These are phyloP conservation scores for Cystofilobasidium capitatum DNA, from an alignment of 768 basidiomycete genomes.

Conservation along the genomic window DNA sequence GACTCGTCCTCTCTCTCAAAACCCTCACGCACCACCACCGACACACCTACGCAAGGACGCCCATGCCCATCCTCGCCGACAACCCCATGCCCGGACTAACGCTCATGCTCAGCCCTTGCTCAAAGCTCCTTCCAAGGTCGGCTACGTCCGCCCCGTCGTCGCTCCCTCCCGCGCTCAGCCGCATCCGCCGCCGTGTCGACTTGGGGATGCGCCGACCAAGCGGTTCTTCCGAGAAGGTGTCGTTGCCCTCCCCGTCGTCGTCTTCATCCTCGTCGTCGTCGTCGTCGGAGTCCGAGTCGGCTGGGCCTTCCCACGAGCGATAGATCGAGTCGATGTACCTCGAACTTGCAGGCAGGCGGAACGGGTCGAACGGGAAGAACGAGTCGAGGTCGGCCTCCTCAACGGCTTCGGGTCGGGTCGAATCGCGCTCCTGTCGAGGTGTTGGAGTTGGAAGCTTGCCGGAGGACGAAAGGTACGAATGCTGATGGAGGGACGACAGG, in stretches of 20 bases:
- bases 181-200: not conserved
- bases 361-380: conserved; percentile 98
- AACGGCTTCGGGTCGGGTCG: conserved; percentile 3
- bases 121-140: conserved; percentile 15
- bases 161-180: not conserved
- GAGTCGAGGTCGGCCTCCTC: conserved; percentile 66
- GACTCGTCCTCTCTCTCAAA: too few relatives aligned
- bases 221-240: conserved; percentile 29
- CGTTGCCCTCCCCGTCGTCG: conserved; percentile 36
- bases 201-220: not conserved
- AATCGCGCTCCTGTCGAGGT: conserved; percentile 31
- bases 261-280: conserved; percentile 57
- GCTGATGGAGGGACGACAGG: conserved; percentile 5
- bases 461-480: not conserved
- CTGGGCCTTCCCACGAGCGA: conserved; percentile 57
- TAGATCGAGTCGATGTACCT: conserved; percentile 73
- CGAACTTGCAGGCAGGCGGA: conserved; percentile 70
- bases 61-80: conserved; percentile 11
- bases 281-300: conserved; percentile 58
- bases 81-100: conserved; percentile 11
- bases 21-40: too few relatives aligned
- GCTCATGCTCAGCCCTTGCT: conserved; percentile 9
- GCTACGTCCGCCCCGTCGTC: conserved; percentile 9
- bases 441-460: conserved; percentile 10
- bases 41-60: not conserved